A percentile compares a stretch with the other conserved stretches of the same genome.
Evolutionary conservation across 1,284 basidiomycete genomes (phyloP).

Genomic region (Papiliotrema terrestris): DNA sequence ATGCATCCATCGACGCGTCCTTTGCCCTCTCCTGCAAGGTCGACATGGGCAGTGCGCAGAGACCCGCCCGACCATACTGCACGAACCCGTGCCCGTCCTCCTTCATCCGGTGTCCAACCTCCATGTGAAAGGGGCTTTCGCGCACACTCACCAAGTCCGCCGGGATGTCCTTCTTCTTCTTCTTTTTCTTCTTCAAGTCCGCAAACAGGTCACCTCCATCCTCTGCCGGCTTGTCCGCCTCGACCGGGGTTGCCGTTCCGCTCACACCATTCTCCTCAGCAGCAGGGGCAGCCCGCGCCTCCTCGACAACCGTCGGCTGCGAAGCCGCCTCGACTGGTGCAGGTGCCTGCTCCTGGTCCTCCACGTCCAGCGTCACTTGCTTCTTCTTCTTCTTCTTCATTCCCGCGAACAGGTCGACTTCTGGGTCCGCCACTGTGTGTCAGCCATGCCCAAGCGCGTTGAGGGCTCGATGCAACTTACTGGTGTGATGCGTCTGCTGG

Average conservation of each 20-base stretch:
- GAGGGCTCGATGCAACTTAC: background rate
- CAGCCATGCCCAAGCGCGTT: conserved; percentile 1
- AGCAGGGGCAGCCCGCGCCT: conserved; percentile 29
- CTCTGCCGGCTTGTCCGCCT: conserved; percentile 29
- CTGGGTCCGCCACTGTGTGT: conserved; percentile 43
- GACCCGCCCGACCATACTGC: too few relatives aligned
- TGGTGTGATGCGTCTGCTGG: background rate
- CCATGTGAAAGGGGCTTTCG: too few relatives aligned
- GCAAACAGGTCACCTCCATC: conserved; percentile 49
- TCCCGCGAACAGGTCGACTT: conserved; percentile 52
- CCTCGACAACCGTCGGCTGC: conserved; percentile 32
- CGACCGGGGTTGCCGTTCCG: conserved; percentile 21
- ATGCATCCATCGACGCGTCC: too few relatives aligned
- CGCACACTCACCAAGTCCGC: conserved; percentile 39
- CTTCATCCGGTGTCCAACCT: too few relatives aligned
- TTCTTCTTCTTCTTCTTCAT: conserved; percentile 56
- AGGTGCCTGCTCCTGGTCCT: conserved; percentile 24
- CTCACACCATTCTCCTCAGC: conserved; percentile 16
- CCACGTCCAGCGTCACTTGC: conserved; percentile 46
- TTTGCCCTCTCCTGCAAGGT: too few relatives aligned
- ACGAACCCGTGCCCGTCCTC: too few relatives aligned
- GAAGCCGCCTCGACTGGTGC: conserved; percentile 9
- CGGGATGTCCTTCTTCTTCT: conserved; percentile 51
- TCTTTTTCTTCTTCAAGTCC: conserved; percentile 56
- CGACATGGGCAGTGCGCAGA: too few relatives aligned